Percentiles rank a stretch among this genome's conserved stretches.
Evolutionary conservation across 1,284 basidiomycete genomes (phyloP).

Genomic region (Papiliotrema nemorosa): DNA sequence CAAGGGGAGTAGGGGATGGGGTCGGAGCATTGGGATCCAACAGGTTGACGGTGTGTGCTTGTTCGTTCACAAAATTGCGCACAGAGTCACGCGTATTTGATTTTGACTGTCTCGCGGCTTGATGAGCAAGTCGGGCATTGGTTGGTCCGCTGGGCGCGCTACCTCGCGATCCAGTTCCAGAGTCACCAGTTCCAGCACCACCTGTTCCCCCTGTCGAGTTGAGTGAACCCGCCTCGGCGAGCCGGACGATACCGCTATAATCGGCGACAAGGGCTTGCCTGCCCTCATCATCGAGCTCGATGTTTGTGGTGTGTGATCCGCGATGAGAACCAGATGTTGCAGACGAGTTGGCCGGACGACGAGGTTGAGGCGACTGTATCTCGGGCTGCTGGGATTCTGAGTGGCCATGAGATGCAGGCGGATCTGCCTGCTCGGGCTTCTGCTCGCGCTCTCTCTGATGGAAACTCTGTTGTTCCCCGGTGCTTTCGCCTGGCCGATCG

Average conservation of each 20-base stretch:
- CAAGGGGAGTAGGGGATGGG: conserved; percentile 18
- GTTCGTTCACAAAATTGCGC: conserved; percentile 34
- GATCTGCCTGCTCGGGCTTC: neutral
- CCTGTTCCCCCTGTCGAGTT: neutral
- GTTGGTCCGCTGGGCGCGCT: conserved; percentile 2
- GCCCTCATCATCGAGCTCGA: conserved; percentile 30
- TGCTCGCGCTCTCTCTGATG: conserved; percentile 1
- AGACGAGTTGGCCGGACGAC: neutral
- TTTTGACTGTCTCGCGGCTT: neutral
- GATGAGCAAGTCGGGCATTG: conserved; percentile 6
- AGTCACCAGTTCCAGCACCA: neutral
- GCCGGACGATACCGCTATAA: conserved; percentile 32
- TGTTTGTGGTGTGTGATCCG: conserved; percentile 8
- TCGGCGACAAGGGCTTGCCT: conserved; percentile 24
- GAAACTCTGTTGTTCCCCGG: conserved; percentile 8
- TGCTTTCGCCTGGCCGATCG: conserved; percentile 12
- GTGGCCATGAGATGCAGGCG: neutral
- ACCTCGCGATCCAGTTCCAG: conserved; percentile 6
- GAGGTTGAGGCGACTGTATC: neutral
- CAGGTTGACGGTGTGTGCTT: conserved; percentile 34
- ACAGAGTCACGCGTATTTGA: conserved; percentile 23
- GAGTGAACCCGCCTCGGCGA: conserved; percentile 21
- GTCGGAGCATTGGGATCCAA: conserved; percentile 40
- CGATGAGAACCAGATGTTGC: neutral
- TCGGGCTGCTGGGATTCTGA: conserved; percentile 1